A percentile compares a stretch with the other conserved stretches of the same genome.
Conservation (phyloP, 2,329 filamentous ascomycete species). For the Microthyrium microscopicum region DNA sequence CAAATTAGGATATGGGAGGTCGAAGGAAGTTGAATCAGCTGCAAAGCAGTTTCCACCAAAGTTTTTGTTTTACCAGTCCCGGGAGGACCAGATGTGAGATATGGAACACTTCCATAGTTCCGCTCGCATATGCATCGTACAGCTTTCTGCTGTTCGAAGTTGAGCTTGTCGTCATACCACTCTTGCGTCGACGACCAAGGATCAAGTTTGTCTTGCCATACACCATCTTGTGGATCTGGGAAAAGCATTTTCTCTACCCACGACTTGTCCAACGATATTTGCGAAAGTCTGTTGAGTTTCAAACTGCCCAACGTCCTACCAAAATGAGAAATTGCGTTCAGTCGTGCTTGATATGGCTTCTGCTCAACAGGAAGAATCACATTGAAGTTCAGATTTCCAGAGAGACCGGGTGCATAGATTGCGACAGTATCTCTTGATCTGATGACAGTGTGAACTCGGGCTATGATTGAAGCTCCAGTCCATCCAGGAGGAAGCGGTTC, state of each 20-base stretch:
- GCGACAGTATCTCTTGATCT: not conserved
- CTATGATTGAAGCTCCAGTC: slow-evolving; percentile 1
- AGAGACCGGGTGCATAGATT: no score
- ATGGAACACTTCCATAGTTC: slow-evolving; percentile 29
- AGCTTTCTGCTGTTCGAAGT: slow-evolving; percentile 32
- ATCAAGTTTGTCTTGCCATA: slow-evolving; percentile 23
- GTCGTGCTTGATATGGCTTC: not conserved
- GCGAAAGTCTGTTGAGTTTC: no score
- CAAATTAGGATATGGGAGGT: slow-evolving; percentile 24
- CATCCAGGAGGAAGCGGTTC: slow-evolving; percentile 3
- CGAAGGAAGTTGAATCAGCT: slow-evolving; percentile 10
- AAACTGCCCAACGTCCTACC: not conserved
- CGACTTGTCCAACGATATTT: slow-evolving; percentile 10
- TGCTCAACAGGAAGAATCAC: no score
- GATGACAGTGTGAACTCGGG: not conserved
- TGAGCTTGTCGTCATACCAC: slow-evolving; percentile 25
- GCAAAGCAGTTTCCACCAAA: slow-evolving; percentile 27
- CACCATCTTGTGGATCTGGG: slow-evolving; percentile 21
- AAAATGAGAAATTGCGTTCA: not conserved
- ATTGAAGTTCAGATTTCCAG: no score
- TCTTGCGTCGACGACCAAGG: slow-evolving; percentile 17
- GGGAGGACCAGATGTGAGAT: slow-evolving; percentile 31
- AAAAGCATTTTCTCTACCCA: slow-evolving; percentile 28
- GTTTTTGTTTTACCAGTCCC: slow-evolving; percentile 38
- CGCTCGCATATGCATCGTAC: slow-evolving; percentile 24